Conservation (phyloP, 2,329 filamentous ascomycete genomes). For the Rhytidhysteron rufulum region DNA sequence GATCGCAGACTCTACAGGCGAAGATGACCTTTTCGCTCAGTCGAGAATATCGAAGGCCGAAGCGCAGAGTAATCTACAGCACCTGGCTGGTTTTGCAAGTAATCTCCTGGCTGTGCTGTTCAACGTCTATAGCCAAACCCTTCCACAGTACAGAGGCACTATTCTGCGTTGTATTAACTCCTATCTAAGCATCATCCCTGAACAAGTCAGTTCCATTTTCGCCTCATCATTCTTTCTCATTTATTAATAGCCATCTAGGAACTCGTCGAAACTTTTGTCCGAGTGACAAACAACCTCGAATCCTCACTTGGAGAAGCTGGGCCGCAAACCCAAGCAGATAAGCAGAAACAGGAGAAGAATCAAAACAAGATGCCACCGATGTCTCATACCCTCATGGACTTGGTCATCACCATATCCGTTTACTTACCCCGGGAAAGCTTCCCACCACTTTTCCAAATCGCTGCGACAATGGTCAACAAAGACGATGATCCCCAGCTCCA, state of each 20-base stretch:
- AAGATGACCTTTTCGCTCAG: conserved; percentile 71
- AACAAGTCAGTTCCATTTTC: conserved; percentile 37
- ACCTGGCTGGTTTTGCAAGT: conserved; percentile 73
- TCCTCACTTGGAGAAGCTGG: conserved; percentile 59
- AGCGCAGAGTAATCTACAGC: conserved; percentile 75
- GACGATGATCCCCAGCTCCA: conserved; percentile 86
- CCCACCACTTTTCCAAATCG: conserved; percentile 78
- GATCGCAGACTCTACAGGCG: conserved; percentile 65
- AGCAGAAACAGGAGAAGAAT: conserved; percentile 58
- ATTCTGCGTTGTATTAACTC: conserved; percentile 94
- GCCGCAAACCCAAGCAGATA: conserved; percentile 60
- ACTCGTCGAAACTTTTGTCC: conserved; percentile 81
- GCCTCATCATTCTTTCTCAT: conserved; percentile 7
- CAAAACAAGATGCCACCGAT: conserved; percentile 83
- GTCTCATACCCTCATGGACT: conserved; percentile 91
- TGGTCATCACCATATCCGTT: conserved; percentile 92
- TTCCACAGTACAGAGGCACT: conserved; percentile 85
- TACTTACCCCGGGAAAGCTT: conserved; percentile 90
- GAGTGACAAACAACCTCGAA: conserved; percentile 81
- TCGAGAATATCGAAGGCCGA: conserved; percentile 71
- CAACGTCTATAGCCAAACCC: conserved; percentile 95
- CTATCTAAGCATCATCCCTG: conserved; percentile 83
- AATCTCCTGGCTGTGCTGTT: conserved; percentile 96
- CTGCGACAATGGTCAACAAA: conserved; percentile 75
- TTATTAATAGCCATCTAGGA: conserved; percentile 48